Evolutionary conservation across 2,329 filamentous ascomycete genomes (phyloP).

Genomic region (Trichophyton rubrum): DNA sequence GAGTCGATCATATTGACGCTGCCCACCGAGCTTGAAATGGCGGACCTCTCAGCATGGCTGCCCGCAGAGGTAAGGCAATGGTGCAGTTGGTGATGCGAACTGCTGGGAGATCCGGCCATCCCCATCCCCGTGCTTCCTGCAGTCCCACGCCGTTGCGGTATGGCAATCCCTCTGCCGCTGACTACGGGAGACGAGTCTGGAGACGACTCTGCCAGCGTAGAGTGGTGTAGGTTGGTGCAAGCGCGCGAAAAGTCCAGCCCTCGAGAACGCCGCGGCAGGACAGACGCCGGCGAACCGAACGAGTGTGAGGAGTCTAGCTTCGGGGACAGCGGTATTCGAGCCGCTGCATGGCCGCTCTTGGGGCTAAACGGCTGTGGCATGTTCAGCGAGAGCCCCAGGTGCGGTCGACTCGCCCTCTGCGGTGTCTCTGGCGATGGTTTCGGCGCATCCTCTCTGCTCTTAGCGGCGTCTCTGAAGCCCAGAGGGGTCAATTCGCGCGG

Average conservation of each 20-base stretch:
- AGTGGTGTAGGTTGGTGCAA: slow-evolving; percentile 89
- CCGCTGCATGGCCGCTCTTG: slow-evolving; percentile 41
- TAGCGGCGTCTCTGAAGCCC: not conserved
- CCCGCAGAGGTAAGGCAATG: slow-evolving; percentile 56
- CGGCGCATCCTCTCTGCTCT: slow-evolving; percentile 42
- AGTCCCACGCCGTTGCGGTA: slow-evolving; percentile 41
- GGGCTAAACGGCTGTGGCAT: slow-evolving; percentile 44
- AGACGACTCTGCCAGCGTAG: slow-evolving; percentile 78
- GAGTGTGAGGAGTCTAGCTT: slow-evolving; percentile 74
- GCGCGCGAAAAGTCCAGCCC: slow-evolving; percentile 88
- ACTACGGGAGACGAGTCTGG: slow-evolving; percentile 85
- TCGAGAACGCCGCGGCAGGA: slow-evolving; percentile 75
- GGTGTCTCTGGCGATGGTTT: slow-evolving; percentile 51
- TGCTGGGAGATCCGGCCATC: slow-evolving; percentile 50
- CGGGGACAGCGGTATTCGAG: slow-evolving; percentile 61
- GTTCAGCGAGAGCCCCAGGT: slow-evolving; percentile 56
- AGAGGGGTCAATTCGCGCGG: not conserved
- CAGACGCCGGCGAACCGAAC: slow-evolving; percentile 76
- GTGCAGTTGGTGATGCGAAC: slow-evolving; percentile 39
- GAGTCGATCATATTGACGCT: slow-evolving; percentile 69
- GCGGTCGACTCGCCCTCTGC: slow-evolving; percentile 51
- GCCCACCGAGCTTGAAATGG: slow-evolving; percentile 67
- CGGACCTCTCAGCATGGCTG: slow-evolving; percentile 53
- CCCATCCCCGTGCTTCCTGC: slow-evolving; percentile 23
- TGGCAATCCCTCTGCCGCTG: slow-evolving; percentile 52